Evolutionary conservation across 2,329 filamentous ascomycete species (phyloP).

Genomic region (Thermothelomyces thermophilus): DNA sequence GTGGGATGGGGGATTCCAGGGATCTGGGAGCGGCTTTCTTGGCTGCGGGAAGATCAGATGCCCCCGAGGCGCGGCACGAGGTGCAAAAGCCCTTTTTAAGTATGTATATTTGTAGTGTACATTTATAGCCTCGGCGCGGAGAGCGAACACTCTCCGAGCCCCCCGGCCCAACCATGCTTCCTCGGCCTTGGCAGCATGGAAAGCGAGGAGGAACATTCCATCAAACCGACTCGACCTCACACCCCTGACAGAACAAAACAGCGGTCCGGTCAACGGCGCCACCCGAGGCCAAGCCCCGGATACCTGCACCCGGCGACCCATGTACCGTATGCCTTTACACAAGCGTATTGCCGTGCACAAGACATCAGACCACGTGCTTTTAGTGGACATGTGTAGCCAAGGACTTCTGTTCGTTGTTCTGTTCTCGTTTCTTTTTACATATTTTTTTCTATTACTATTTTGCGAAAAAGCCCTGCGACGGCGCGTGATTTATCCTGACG

Average conservation of each 20-base stretch:
- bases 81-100: conserved; percentile 1
- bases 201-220: not conserved
- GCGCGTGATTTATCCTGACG: not conserved
- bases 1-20: not conserved
- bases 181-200: not conserved
- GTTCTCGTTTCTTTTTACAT: too few species aligned
- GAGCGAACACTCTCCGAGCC: not conserved
- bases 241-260: not conserved
- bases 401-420: too few species aligned
- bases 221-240: not conserved
- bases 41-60: conserved; percentile 1
- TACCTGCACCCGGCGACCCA: not conserved
- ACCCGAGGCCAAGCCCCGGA: conserved; percentile 8
- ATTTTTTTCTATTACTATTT: too few species aligned
- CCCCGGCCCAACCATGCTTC: conserved; percentile 2
- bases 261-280: not conserved
- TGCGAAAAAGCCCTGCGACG: too few species aligned
- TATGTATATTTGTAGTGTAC: too few species aligned
- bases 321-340: not conserved
- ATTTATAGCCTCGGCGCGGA: too few species aligned
- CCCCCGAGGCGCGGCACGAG: not conserved
- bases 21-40: conserved; percentile 3
- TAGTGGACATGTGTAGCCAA: too few species aligned
- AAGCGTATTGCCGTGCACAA: not conserved
- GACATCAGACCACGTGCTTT: too few species aligned